A percentile compares a stretch with the other conserved stretches of the same genome.
Conservation (phyloP, 169 alveolate species). For the Eimeria maxima region DNA sequence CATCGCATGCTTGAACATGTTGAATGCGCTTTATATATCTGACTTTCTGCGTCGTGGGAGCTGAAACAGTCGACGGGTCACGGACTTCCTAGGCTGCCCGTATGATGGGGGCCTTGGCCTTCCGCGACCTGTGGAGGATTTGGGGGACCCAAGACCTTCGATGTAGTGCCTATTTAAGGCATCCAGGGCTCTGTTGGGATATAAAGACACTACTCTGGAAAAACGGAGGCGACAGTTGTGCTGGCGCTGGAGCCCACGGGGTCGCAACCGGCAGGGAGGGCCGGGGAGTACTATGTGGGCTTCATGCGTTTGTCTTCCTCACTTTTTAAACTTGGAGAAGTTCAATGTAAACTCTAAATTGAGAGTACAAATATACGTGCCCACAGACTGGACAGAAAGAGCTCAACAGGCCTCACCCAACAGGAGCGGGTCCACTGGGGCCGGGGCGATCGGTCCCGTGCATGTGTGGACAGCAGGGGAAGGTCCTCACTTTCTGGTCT, state of each 20-base stretch:
- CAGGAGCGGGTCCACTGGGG: conserved; percentile 13
- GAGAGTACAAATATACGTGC: background rate
- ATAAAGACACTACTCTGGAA: background rate
- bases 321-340: background rate
- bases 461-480: conserved; percentile 21
- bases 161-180: background rate
- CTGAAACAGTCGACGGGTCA: background rate
- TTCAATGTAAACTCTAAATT: background rate
- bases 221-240: background rate
- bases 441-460: background rate
- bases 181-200: background rate
- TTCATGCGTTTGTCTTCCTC: background rate
- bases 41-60: background rate
- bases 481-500: background rate
- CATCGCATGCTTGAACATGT: conserved; percentile 6
- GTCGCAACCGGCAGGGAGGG: conserved; percentile 22
- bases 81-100: background rate
- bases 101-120: background rate
- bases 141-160: background rate
- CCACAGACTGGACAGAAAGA: background rate
- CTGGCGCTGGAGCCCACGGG: background rate
- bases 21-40: background rate
- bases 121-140: background rate
- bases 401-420: background rate
- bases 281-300: background rate